These are phyloP conservation scores for Cyberlindnera maclurae DNA, from an alignment of 805 yeast species.

Conservation along the genomic window DNA sequence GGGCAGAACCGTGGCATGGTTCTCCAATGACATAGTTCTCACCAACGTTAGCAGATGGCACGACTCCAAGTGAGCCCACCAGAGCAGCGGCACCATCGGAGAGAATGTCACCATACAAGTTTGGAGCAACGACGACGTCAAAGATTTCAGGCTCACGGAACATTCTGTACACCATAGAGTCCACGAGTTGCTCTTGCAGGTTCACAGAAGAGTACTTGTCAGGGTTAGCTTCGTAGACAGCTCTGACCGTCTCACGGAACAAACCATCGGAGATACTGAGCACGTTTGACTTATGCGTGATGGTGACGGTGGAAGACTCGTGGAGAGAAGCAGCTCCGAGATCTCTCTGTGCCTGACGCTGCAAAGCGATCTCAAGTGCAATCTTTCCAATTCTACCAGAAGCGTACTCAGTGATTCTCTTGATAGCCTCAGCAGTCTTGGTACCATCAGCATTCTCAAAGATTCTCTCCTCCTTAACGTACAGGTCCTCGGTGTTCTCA, in stretches of 20 bases:
- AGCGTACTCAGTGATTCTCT: constrained; percentile 89
- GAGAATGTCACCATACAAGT: constrained; percentile 93
- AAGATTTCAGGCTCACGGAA: constrained; percentile 97
- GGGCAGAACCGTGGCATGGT: constrained; percentile 99
- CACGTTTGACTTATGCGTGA: constrained; percentile 95
- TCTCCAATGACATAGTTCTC: constrained; percentile 95
- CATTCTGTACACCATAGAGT: constrained; percentile 98
- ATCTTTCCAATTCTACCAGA: constrained; percentile 80
- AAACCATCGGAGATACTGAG: constrained; percentile 89
- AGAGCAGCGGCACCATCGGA: constrained; percentile 98
- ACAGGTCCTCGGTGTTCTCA: constrained; percentile 96
- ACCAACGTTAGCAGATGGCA: constrained; percentile 97
- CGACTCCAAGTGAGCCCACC: constrained; percentile 96
- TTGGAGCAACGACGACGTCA: constrained; percentile 98
- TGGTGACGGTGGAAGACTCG: constrained; percentile 63
- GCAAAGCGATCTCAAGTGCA: constrained; percentile 88
- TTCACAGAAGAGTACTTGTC: constrained; percentile 53
- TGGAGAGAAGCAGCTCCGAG: constrained; percentile 49
- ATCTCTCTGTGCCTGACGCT: constrained; percentile 75
- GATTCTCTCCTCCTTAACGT: constrained; percentile 86
- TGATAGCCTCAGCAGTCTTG: constrained; percentile 93
- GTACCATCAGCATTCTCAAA: constrained; percentile 74
- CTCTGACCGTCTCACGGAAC: constrained; percentile 75
- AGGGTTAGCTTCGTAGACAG: constrained; percentile 41
- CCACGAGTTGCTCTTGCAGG: constrained; percentile 94